Percentiles rank a stretch among this genome's conserved stretches.
Conservation (phyloP, 164 flowering plant species). For the Stephania yunnanensis region DNA sequence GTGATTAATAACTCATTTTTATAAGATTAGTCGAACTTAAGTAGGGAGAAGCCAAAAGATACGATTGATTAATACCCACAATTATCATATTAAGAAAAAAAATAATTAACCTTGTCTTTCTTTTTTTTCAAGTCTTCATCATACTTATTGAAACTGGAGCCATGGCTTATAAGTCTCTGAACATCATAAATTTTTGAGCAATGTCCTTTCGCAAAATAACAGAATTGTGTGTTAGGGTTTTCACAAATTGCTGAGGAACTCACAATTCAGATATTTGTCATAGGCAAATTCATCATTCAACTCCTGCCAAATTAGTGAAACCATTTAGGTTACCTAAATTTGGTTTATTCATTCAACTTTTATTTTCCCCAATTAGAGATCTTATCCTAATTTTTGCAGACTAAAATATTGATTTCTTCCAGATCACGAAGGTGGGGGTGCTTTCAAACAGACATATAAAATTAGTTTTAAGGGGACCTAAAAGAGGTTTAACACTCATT, state of each 20-base stretch:
- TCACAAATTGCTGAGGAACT: neutral
- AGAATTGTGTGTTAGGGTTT: neutral
- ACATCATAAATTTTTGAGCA: neutral
- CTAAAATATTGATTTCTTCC: no score
- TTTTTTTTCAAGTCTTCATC: neutral
- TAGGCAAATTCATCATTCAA: neutral
- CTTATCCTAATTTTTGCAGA: no score
- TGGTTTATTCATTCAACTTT: no score
- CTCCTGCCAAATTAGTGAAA: neutral
- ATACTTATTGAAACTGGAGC: neutral
- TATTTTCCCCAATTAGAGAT: no score
- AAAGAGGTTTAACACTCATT: no score
- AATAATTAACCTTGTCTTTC: neutral
- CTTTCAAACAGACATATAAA: no score
- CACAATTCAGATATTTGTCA: neutral
- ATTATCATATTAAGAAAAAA: no score
- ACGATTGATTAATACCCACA: no score
- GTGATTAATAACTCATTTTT: neutral
- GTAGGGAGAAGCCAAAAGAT: no score
- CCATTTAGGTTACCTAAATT: no score
- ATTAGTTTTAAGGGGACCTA: no score
- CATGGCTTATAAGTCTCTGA: neutral
- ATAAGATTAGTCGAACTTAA: neutral
- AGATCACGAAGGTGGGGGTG: no score
- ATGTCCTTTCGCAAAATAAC: neutral